These are phyloP conservation scores for Blakeslea trispora DNA, from an alignment of 371 early-diverging fungal species.

Conservation along the genomic window DNA sequence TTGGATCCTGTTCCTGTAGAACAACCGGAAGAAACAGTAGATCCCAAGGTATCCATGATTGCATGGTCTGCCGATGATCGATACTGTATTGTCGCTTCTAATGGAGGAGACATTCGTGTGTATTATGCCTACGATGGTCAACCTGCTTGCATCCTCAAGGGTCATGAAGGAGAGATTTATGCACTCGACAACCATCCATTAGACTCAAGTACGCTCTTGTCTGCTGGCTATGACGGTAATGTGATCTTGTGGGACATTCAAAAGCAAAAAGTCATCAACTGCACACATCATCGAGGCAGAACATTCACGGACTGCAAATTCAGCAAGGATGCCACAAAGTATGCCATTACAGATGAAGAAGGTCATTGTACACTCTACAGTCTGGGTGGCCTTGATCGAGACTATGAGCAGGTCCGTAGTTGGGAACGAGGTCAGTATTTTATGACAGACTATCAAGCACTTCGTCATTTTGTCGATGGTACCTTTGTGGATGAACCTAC, in stretches of 20 bases:
- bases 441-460: conserved; percentile 69
- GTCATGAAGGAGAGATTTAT: conserved; percentile 70
- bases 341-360: conserved; percentile 70
- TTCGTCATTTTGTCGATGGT: conserved; percentile 65
- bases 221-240: conserved; percentile 87
- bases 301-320: conserved; percentile 56
- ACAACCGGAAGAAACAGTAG: conserved; percentile 6
- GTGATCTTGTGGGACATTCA: conserved; percentile 78
- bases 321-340: conserved; percentile 59
- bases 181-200: conserved; percentile 78
- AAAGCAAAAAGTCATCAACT: conserved; percentile 27
- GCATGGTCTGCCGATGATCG: conserved; percentile 67
- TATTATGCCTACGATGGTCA: conserved; percentile 66
- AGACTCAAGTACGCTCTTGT: conserved; percentile 68
- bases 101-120: conserved; percentile 62
- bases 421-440: conserved; percentile 77
- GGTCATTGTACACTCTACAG: conserved; percentile 72
- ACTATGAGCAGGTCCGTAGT: conserved; percentile 58
- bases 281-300: conserved; percentile 34
- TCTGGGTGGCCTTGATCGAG: conserved; percentile 57
- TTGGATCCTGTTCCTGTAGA: too few relatives aligned
- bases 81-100: conserved; percentile 62
- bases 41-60: conserved; percentile 54
- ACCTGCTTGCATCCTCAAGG: conserved; percentile 51
- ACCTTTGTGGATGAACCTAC: conserved; percentile 74